A percentile compares a stretch with the other conserved stretches of the same genome.
These are phyloP conservation scores for Colletotrichum sp. DNA, from an alignment of 2,329 filamentous ascomycete species.

Conservation along the genomic window DNA sequence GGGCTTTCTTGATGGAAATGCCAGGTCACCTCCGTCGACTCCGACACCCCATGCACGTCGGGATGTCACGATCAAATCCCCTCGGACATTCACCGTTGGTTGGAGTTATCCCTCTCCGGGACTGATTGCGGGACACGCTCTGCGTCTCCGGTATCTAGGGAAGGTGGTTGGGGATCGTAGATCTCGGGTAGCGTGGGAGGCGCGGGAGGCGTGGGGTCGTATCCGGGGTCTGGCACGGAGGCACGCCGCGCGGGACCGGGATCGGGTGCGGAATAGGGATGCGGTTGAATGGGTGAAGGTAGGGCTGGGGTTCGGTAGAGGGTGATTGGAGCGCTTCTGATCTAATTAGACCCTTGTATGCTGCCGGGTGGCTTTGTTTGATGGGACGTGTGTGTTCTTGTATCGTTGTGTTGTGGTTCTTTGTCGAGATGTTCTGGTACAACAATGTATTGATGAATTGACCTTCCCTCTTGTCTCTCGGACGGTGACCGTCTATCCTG, in stretches of 20 bases:
- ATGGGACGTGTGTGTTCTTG: background rate
- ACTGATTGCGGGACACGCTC: background rate
- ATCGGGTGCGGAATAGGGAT: background rate
- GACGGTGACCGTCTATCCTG: no score
- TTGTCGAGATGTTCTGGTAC: background rate
- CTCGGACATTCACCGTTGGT: background rate
- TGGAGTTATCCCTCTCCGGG: background rate
- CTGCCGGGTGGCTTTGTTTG: background rate
- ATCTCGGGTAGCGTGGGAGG: background rate
- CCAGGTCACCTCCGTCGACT: background rate
- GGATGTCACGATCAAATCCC: background rate
- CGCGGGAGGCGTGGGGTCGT: background rate
- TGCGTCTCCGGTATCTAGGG: background rate
- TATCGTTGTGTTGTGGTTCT: background rate
- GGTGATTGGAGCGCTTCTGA: background rate
- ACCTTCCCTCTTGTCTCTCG: background rate
- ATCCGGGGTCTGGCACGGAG: background rate
- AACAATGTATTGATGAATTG: background rate
- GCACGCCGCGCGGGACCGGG: background rate
- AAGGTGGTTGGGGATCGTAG: background rate
- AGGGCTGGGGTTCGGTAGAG: background rate
- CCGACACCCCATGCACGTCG: background rate
- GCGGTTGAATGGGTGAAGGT: background rate
- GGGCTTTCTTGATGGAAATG: background rate
- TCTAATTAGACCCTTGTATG: background rate